A percentile compares a stretch with the other conserved stretches of the same genome.
These are phyloP conservation scores for Psilocybe cubensis DNA, from an alignment of 768 basidiomycete genomes.

Conservation along the genomic window DNA sequence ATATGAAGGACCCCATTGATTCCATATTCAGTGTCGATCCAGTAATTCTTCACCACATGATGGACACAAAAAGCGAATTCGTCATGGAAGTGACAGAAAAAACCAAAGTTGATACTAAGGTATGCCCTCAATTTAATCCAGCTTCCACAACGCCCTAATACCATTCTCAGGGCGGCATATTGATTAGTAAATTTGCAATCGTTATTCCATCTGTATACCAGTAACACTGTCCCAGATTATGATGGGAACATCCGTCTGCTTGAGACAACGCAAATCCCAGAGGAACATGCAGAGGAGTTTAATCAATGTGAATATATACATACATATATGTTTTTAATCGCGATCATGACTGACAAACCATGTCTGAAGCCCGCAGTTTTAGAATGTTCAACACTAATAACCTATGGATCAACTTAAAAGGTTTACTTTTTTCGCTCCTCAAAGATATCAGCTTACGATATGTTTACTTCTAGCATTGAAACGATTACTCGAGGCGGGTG, in stretches of 20 bases:
- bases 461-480: slow-evolving; percentile 67
- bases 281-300: slow-evolving; percentile 84
- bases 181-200: slow-evolving; percentile 46
- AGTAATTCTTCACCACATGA: slow-evolving; percentile 80
- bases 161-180: slow-evolving; percentile 59
- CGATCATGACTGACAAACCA: not conserved
- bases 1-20: slow-evolving; percentile 22
- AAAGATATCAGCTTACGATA: not conserved
- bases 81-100: slow-evolving; percentile 92
- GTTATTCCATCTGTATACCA: not conserved
- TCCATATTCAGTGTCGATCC: slow-evolving; percentile 60
- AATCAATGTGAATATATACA: slow-evolving; percentile 50
- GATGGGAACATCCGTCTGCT: slow-evolving; percentile 76
- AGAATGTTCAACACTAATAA: slow-evolving; percentile 91
- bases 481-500: slow-evolving; percentile 81
- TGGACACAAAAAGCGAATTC: slow-evolving; percentile 74
- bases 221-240: slow-evolving; percentile 47
- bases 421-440: slow-evolving; percentile 32
- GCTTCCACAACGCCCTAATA: not conserved
- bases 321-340: not conserved
- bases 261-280: slow-evolving; percentile 84
- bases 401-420: slow-evolving; percentile 76
- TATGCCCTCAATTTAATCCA: slow-evolving; percentile 37
- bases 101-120: slow-evolving; percentile 75
- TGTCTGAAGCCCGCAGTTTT: slow-evolving; percentile 71